phyloP scores from a whole-genome alignment of 805 yeast species.

The Ogataea sp. region DNA sequence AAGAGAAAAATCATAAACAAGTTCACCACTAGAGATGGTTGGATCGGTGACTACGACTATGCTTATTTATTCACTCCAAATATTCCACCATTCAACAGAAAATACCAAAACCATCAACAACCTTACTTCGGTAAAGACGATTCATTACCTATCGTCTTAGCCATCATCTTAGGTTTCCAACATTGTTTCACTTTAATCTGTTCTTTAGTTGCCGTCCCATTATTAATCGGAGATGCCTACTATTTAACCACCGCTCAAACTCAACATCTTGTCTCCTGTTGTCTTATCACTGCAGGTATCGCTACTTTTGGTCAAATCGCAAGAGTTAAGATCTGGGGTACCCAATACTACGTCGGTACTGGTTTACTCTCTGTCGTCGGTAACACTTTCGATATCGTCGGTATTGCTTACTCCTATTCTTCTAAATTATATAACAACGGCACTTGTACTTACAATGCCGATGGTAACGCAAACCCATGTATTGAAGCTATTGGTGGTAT shows the following conservation, averaged over 20 bases:
- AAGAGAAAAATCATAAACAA: slow-evolving; percentile 17
- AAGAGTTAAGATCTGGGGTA: slow-evolving; percentile 56
- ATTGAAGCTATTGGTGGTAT: slow-evolving; percentile 75
- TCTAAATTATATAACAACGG: slow-evolving; percentile 64
- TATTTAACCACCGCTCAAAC: slow-evolving; percentile 36
- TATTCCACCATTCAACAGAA: slow-evolving; percentile 46
- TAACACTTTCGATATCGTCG: slow-evolving; percentile 70
- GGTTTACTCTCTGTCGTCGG: slow-evolving; percentile 80
- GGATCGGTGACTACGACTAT: slow-evolving; percentile 73
- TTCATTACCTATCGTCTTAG: slow-evolving; percentile 63
- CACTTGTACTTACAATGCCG: slow-evolving; percentile 44
- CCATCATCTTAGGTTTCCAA: slow-evolving; percentile 65
- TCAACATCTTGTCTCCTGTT: slow-evolving; percentile 57
- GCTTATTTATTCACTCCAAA: slow-evolving; percentile 65
- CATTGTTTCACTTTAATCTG: slow-evolving; percentile 78
- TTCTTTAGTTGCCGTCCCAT: slow-evolving; percentile 72
- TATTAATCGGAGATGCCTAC: slow-evolving; percentile 52
- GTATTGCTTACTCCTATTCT: slow-evolving; percentile 57
- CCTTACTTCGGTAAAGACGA: slow-evolving; percentile 70
- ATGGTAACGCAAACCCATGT: slow-evolving; percentile 60
- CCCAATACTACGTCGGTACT: slow-evolving; percentile 67
- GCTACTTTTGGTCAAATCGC: slow-evolving; percentile 63
- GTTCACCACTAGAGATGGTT: slow-evolving; percentile 61
- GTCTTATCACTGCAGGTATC: slow-evolving; percentile 55
- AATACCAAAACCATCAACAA: slow-evolving; percentile 38